These are phyloP conservation scores for Penicillium sp. DNA, from an alignment of 2,329 filamentous ascomycete genomes.

Conservation along the genomic window DNA sequence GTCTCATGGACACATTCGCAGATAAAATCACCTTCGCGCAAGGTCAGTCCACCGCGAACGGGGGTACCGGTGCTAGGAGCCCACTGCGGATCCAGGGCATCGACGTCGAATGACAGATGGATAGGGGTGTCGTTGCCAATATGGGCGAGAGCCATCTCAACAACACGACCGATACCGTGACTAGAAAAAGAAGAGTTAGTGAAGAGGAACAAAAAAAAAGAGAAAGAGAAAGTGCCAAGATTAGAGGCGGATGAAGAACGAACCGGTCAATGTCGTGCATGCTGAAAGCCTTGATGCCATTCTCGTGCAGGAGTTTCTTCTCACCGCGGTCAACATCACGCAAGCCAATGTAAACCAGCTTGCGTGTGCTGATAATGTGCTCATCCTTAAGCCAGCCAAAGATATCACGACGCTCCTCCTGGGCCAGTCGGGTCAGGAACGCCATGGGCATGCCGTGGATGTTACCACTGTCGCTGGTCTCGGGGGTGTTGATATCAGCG, in stretches of 20 bases:
- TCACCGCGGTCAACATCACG: slow-evolving; percentile 91
- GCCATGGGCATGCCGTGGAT: slow-evolving; percentile 98
- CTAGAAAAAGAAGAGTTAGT: too few species aligned
- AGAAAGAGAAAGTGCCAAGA: not conserved
- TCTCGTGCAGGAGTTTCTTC: slow-evolving; percentile 86
- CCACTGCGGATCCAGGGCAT: slow-evolving; percentile 94
- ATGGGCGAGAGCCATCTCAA: slow-evolving; percentile 97
- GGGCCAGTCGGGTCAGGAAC: slow-evolving; percentile 84
- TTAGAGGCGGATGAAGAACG: slow-evolving; percentile 28
- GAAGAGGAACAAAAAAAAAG: too few species aligned
- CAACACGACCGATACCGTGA: slow-evolving; percentile 90
- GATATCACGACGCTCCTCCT: slow-evolving; percentile 72
- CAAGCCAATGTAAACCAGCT: slow-evolving; percentile 95
- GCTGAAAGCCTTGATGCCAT: slow-evolving; percentile 93
- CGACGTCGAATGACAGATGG: slow-evolving; percentile 95
- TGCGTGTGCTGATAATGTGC: slow-evolving; percentile 67
- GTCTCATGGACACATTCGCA: slow-evolving; percentile 84
- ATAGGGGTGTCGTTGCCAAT: slow-evolving; percentile 95
- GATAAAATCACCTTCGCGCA: slow-evolving; percentile 96
- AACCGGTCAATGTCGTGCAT: slow-evolving; percentile 98
- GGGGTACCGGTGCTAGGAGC: slow-evolving; percentile 95
- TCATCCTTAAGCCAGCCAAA: slow-evolving; percentile 85
- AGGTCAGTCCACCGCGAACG: slow-evolving; percentile 87
- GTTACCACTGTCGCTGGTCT: slow-evolving; percentile 87
- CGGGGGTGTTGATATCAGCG: slow-evolving; percentile 95